Evolutionary conservation across 805 yeast genomes (phyloP).

Genomic region (Wickerhamiella hasegawae): DNA sequence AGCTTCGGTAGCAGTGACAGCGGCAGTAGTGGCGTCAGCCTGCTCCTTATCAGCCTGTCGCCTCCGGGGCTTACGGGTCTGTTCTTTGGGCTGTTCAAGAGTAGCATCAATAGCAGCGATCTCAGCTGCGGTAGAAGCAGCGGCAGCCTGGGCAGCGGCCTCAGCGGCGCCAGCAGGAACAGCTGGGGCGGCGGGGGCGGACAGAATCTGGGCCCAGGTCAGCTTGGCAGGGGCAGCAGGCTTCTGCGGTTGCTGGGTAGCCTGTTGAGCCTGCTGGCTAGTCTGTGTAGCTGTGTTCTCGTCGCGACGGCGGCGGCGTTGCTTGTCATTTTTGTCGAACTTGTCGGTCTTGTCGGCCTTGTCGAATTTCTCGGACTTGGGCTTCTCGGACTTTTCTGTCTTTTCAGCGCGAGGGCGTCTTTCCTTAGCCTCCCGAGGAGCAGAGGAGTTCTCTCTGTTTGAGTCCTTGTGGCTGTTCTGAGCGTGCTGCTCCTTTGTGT

Average conservation of each 20-base stretch:
- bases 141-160: conserved; percentile 10
- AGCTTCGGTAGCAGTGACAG: conserved; percentile 10
- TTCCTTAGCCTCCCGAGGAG: too few species aligned
- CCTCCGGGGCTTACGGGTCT: too few species aligned
- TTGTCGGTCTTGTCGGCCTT: conserved; percentile 9
- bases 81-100: conserved; percentile 9
- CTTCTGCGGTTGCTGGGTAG: conserved; percentile 1
- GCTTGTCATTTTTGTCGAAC: conserved; percentile 4
- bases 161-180: conserved; percentile 8
- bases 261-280: conserved; percentile 1
- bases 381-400: conserved; percentile 18
- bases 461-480: conserved; percentile 1
- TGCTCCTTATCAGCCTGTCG: conserved; percentile 1
- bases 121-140: conserved; percentile 10
- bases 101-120: conserved; percentile 9
- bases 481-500: conserved; percentile 7
- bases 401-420: too few species aligned
- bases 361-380: not conserved
- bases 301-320: conserved; percentile 9
- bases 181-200: conserved; percentile 8
- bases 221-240: conserved; percentile 6
- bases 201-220: conserved; percentile 13
- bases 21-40: conserved; percentile 9
- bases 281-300: too few species aligned
- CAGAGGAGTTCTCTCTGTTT: too few species aligned